Evolutionary conservation across 2,329 filamentous ascomycete species (phyloP), one percentile per base, ranked within the genome.

Genomic region (Neocatenulostroma microsporum): DNA sequence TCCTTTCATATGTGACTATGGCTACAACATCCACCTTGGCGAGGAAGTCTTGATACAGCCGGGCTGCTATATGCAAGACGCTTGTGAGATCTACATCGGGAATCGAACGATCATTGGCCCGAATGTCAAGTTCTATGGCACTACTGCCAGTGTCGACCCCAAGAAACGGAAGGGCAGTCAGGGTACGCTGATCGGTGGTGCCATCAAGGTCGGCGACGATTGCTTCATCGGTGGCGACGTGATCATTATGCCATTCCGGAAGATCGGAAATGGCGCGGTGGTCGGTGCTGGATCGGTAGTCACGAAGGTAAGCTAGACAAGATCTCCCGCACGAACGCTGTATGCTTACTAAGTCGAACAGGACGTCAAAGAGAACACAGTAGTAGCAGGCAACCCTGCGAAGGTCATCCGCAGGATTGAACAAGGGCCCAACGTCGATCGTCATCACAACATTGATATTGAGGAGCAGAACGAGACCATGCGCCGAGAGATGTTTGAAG

Each of bases 1-100:
- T 3, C 89, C 89, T 0, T 96, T 98, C 60, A 80, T 73, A 31
- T 95, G 89, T 58, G 87, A 95, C 54, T 95, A 95, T 54, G 91
- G 91, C 1, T 96, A 94, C 65, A 96, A 98, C 59, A 82, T 96
- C 51, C 74, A 75, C 31, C 83, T 98, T 48, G 88, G 84, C 10
- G 81, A 88, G 49, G 80, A 91, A 46, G 85, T 93, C 3, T 75
- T 80, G 37, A 83, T 98, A 48, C 84, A 82, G 13, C 75, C 84
- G 37, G 83, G 85, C 53, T 95, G 88, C 61, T 80, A 79, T 18
- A 81, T 96, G 54, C 77, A 88, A 38, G 91, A 98, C 57, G 80
- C 87, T n/a, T 83, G 80, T 56, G 73, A 80, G 45, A 82, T 96
- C 42, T 78, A 70, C 30, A 87, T 96, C 52, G 88, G 88, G 3